Evolutionary conservation across 441 rosid genomes (phyloP), one percentile per base, ranked within the genome.

Genomic region (Theobroma grandiflorum): DNA sequence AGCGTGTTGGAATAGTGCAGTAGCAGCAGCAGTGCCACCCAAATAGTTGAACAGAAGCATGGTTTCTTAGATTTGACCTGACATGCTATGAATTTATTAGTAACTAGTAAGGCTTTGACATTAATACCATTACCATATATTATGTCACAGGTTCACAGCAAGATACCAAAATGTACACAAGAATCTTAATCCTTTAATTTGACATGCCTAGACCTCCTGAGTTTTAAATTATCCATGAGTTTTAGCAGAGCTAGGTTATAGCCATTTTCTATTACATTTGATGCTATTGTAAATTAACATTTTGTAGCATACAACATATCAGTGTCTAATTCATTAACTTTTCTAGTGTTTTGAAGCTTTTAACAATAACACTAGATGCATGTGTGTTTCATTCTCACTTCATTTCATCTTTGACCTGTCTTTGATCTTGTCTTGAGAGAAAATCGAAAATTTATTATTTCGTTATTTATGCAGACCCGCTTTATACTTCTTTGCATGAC

Each of bases 401-500:
- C 14, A 1, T 65, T 79, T 65, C 14, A 33, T 50, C 63, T 49
- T 12, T 63, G 76, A 12, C 43, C 38, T 64, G 80, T 62, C 26
- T 26, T 20, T 50, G 43, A 26, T 50, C 62, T 42, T 63, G 16
- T 47, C 61, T 43, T 18, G 53, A 43, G 15, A 31, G 43, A 70
- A 58, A 70, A 72, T 33, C 47, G 33, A 35, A 26, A 9, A 57
- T 73, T 59, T 62, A 50, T 49, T 4, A 10, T 4, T 31, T 14
- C 31, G 35, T 6, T 66, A 11, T 52, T 16, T 49, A 31, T n/a
- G 68, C 89, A 91, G 95, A 90, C 80, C 90, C 93, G 43, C 84
- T 89, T 77, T 96, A 91, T 81, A 86, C 76, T 62, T 77, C 89
- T 79, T 94, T 91, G 84, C 98, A 96, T 18, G 99, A 94, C 68